These are phyloP conservation scores for Spatholobus suberectus DNA, from an alignment of 306 rosid species.

Conservation along the genomic window DNA sequence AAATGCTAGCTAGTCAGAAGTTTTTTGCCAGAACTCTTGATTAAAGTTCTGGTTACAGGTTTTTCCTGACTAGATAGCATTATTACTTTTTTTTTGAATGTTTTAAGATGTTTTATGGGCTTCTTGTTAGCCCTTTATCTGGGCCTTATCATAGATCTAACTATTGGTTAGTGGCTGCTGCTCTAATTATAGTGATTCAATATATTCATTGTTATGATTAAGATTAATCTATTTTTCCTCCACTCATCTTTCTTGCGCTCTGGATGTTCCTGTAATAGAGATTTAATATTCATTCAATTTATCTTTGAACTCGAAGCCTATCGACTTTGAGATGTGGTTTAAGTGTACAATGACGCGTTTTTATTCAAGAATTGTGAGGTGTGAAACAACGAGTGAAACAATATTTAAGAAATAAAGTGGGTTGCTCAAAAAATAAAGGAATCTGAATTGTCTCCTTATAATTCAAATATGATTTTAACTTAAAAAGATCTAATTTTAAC, in stretches of 20 bases:
- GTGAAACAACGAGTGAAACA: background rate
- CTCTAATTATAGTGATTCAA: constrained; percentile 38
- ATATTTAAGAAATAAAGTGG: no score
- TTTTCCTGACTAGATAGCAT: constrained; percentile 28
- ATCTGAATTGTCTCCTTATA: background rate
- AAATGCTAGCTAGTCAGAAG: constrained; percentile 30
- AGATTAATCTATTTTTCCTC: background rate
- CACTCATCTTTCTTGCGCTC: background rate
- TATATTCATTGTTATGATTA: constrained; percentile 22
- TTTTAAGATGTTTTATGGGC: constrained; percentile 39
- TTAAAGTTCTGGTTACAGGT: constrained; percentile 39
- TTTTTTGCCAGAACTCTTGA: constrained; percentile 36
- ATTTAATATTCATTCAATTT: background rate
- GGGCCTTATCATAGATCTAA: constrained; percentile 54
- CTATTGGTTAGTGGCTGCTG: constrained; percentile 50
- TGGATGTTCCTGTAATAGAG: background rate
- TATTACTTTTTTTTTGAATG: constrained; percentile 25
- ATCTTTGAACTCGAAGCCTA: background rate
- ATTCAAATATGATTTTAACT: background rate
- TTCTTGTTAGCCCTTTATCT: constrained; percentile 19
- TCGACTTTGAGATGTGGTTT: no score
- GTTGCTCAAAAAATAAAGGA: background rate
- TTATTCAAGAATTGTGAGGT: no score
- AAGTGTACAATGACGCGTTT: background rate
- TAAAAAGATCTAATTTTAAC: background rate